Base-by-base conservation (phyloP, 495 filamentous ascomycete species). In the Podospora pseudoanserina region DNA sequence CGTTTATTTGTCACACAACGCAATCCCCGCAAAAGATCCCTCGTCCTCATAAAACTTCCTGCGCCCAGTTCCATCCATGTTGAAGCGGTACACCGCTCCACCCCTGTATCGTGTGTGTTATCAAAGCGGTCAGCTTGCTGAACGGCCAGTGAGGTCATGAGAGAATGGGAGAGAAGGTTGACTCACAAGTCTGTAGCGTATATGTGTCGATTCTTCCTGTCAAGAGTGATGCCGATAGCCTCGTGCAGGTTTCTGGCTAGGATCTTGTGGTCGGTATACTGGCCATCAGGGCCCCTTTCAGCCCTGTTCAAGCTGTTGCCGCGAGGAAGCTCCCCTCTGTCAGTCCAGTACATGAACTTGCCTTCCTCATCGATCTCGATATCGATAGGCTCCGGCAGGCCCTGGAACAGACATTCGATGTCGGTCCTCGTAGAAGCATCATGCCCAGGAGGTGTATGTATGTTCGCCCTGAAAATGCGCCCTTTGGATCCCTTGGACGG, bases 311-410 rank as follows among this genome's bases (percentile, higher is more conserved):
- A 60, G 32, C 79, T 81, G 69, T 82, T 82, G 0, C 85, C 84
- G 0, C 73, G 54, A 0, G 83, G 83, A 7, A 78, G 76, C 72
- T 87, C 84, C 1, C 85, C 85, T 0, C 84, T 79, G 68, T 86
- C 85, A 0, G 85, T 86, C 86, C 84, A 87, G 69, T 85, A 87
- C 28, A 87, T 67, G 19, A 63, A 73, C 23, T 76, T 66, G 1
- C 63, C 67, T 18, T 74, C 71, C n/a, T 61, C 66, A 65, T 87
- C 83, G 1, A 87, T 57, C 56, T 84, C 80, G 9, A 87, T 72
- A 71, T 88, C 84, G 73, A 88, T 86, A 1, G 84, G 83, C 67
- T 88, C 85, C 0, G 86, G 85, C 15, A 87, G 69, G 1, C 70
- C 63, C 0, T 81, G 71, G 4, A 82, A 78, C 6, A 87, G 20